A percentile compares a stretch with the other conserved stretches of the same genome.
These are phyloP conservation scores for Picochlorum sp. DNA, from an alignment of 139 green algal species.

Conservation along the genomic window DNA sequence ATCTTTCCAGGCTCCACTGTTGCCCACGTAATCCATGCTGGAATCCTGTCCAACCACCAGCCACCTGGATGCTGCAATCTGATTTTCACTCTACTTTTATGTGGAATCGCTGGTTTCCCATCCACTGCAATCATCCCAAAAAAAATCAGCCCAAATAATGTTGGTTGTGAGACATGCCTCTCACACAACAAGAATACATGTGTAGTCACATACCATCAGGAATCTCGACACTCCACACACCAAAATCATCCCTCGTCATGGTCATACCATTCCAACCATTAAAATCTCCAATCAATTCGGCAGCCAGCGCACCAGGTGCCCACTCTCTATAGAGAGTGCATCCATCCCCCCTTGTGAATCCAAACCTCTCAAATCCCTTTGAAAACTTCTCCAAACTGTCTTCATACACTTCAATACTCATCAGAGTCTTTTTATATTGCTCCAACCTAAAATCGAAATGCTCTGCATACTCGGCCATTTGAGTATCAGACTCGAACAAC, in stretches of 20 bases:
- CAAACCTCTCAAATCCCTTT: constrained; percentile 67
- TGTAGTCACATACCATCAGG: constrained; percentile 24
- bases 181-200: no score
- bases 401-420: constrained; percentile 49
- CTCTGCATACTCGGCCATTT: constrained; percentile 44
- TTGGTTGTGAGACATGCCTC: neutral
- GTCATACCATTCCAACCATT: constrained; percentile 66
- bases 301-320: constrained; percentile 64
- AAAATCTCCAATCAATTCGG: constrained; percentile 79
- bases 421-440: constrained; percentile 46
- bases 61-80: constrained; percentile 56
- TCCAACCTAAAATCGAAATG: constrained; percentile 76
- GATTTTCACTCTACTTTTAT: constrained; percentile 74
- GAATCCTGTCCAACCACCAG: constrained; percentile 74
- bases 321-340: constrained; percentile 80
- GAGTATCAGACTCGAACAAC: constrained; percentile 40
- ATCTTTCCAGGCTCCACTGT: constrained; percentile 51
- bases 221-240: constrained; percentile 66
- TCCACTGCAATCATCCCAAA: neutral
- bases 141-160: no score
- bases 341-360: constrained; percentile 48
- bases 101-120: constrained; percentile 55
- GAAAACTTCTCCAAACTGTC: constrained; percentile 57
- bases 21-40: constrained; percentile 79
- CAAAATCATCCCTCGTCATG: constrained; percentile 72